Conservation (phyloP, 306 rosid species). For the Amphicarpaea edgeworthii region DNA sequence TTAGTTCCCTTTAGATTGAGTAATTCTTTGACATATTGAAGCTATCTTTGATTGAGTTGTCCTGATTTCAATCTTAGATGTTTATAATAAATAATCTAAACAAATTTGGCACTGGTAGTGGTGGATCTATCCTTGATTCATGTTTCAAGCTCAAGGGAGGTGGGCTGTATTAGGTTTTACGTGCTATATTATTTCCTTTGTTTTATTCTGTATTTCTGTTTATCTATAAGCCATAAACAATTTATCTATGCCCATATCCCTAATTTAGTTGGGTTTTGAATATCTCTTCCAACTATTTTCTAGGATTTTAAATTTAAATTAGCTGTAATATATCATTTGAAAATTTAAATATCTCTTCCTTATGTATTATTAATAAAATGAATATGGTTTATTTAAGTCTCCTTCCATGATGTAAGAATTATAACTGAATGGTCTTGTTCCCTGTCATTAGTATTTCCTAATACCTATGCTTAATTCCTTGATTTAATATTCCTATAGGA, state of each 20-base stretch:
- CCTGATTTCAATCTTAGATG: neutral
- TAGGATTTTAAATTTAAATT: too few relatives aligned
- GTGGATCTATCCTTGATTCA: neutral
- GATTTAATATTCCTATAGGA: slow-evolving; percentile 58
- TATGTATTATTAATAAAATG: neutral
- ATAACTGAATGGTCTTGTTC: slow-evolving; percentile 39
- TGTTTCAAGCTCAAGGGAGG: neutral
- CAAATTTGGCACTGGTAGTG: neutral
- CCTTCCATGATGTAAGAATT: slow-evolving; percentile 26
- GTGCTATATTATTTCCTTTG: too few relatives aligned
- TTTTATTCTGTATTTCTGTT: too few relatives aligned
- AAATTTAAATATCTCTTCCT: too few relatives aligned
- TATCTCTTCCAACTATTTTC: too few relatives aligned
- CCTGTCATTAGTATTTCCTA: slow-evolving; percentile 35
- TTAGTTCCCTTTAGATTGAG: neutral
- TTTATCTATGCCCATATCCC: too few relatives aligned
- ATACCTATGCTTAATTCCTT: slow-evolving; percentile 30
- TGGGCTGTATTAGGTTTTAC: neutral
- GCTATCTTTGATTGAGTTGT: neutral
- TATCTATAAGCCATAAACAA: too few relatives aligned
- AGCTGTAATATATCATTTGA: too few relatives aligned
- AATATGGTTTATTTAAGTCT: slow-evolving; percentile 17
- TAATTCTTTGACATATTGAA: slow-evolving; percentile 14
- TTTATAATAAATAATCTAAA: neutral
- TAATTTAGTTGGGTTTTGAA: neutral